Base-by-base conservation (phyloP, 108 stramenopile genomes). In the Bacterosira constricta region DNA sequence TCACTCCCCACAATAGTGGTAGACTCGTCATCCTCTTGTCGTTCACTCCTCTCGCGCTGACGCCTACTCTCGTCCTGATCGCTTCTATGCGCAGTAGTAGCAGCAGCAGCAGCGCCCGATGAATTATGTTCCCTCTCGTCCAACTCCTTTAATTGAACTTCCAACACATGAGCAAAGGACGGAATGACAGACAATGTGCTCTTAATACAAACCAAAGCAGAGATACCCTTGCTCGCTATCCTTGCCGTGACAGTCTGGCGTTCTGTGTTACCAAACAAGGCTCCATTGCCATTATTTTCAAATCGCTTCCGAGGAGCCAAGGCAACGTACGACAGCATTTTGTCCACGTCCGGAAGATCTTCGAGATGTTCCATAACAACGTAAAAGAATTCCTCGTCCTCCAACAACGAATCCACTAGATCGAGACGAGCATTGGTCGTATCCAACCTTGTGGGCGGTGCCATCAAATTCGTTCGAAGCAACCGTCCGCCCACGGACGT, bases 361-460 rank as follows among this genome's bases (percentile, higher is more conserved):
- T 88, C 56, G 38, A 96, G 75, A 38, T 92, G 90, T 30, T 96
- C 89, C 77, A 92, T 81, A 12, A 92, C 87, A 34, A 66, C 62
- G 71, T 91, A 94, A 49, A 96, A 96, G 52, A 96, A 88, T 35
- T 90, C 80, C 63, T 94, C 91, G 73, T 91, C 71, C 21, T 72
- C 82, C 21, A 96, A 67, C 46, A 96, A 87, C 4, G 81, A 71
- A 73, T 96, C 95, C 18, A 96, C 92, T 0, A 96, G 77, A 49
- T 96, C 91, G 39, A 91, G 63, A n/a, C 95, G 75, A 15, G 91
- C 81, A 30, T 90, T 73, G 53, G 94, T 96, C 2, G 95, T 96
- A 52, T 88, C 87, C 23, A 85, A 52, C 41, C 87, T 52, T 9
- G 80, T 83, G 1, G 91, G 90, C 17, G 95, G 95, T 0, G 95